These are phyloP conservation scores for Trichosanthes truncata DNA, from an alignment of 306 rosid species.

Conservation along the genomic window DNA sequence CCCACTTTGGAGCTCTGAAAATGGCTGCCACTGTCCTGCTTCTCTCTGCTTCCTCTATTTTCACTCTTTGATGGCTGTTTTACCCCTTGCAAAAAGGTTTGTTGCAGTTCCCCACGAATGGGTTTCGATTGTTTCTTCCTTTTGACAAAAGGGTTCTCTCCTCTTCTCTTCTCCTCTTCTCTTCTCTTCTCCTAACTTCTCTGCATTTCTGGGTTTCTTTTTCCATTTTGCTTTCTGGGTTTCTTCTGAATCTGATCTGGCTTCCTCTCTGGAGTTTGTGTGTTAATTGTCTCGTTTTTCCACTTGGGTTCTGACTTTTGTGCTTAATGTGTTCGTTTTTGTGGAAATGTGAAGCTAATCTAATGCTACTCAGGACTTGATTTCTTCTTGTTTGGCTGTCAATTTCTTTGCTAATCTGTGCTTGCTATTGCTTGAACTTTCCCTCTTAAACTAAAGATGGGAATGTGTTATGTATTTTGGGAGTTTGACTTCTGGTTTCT, in stretches of 20 bases:
- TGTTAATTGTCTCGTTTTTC: not conserved
- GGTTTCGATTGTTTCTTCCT: not conserved
- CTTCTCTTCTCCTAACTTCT: not conserved
- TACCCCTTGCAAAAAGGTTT: not conserved
- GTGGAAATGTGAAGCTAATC: conserved; percentile 1
- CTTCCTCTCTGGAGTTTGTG: not conserved
- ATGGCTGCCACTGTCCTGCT: conserved; percentile 1
- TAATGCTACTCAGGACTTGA: not conserved
- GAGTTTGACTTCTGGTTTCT: conserved; percentile 7
- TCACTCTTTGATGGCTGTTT: not conserved
- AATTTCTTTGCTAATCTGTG: not conserved
- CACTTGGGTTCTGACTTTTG: not conserved
- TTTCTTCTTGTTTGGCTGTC: not conserved
- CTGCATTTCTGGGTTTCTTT: not conserved
- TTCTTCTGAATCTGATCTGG: conserved; percentile 9
- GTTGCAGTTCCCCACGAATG: not conserved
- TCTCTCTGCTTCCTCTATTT: not conserved
- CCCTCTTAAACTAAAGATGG: not conserved
- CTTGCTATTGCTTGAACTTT: not conserved
- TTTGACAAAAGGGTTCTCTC: not conserved
- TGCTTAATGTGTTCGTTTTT: not conserved
- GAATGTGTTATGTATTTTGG: not conserved
- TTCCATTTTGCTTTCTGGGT: not conserved
- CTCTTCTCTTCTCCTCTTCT: not conserved
- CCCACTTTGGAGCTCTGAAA: not conserved